Conservation (phyloP, 441 rosid species). For the Mallotus repandus region DNA sequence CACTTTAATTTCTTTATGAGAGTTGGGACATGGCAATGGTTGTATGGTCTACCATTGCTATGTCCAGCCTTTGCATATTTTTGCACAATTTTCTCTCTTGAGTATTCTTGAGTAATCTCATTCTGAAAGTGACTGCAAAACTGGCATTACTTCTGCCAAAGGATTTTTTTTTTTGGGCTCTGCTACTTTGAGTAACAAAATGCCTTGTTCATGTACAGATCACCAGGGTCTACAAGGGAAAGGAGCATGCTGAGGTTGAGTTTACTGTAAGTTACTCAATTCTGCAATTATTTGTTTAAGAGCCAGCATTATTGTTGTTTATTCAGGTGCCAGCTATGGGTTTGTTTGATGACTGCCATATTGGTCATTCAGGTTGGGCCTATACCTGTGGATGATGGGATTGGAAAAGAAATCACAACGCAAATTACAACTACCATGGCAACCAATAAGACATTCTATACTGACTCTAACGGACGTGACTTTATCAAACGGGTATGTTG, state of each 20-base stretch:
- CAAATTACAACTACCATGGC: constrained; percentile 67
- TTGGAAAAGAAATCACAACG: constrained; percentile 81
- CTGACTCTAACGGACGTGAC: constrained; percentile 93
- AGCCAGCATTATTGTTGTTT: neutral
- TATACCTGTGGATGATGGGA: constrained; percentile 69
- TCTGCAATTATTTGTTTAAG: constrained; percentile 11
- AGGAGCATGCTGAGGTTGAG: constrained; percentile 91
- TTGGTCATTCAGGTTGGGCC: constrained; percentile 65
- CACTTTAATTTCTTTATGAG: neutral
- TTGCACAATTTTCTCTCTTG: neutral
- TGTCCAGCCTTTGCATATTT: neutral
- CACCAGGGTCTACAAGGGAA: constrained; percentile 71
- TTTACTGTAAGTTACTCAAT: constrained; percentile 59
- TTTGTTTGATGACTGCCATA: constrained; percentile 22
- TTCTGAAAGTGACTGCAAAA: neutral
- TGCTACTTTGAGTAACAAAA: constrained; percentile 21
- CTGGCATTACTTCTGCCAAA: neutral
- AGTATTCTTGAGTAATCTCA: neutral
- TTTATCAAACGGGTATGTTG: constrained; percentile 76
- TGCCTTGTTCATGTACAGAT: constrained; percentile 41
- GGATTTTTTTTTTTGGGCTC: neutral
- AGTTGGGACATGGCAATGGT: neutral
- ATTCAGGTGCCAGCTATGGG: constrained; percentile 18
- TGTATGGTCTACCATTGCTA: neutral
- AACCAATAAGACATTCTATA: constrained; percentile 75